Evolutionary conservation across 148 eudicot genomes (phyloP).

Genomic region (Hydrangea macrophylla): DNA sequence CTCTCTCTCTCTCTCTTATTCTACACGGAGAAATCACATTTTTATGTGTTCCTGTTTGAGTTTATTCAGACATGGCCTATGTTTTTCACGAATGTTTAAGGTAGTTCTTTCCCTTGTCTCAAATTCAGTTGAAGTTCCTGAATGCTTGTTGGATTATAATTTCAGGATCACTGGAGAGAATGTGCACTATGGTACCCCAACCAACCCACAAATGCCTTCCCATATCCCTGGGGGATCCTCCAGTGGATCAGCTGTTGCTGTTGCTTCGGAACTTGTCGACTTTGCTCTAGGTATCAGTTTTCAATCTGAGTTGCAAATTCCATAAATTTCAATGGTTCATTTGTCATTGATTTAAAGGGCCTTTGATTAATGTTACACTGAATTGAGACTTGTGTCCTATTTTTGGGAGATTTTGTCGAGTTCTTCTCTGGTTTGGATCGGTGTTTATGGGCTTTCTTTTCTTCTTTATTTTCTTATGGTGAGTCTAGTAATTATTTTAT

Average conservation of each 20-base stretch:
- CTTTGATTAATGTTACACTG: neutral
- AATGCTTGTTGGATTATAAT: slow-evolving; percentile 22
- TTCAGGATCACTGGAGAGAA: slow-evolving; percentile 86
- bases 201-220: slow-evolving; percentile 64
- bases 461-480: too few relatives aligned
- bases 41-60: neutral
- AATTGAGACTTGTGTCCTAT: neutral
- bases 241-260: slow-evolving; percentile 95
- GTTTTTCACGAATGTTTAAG: neutral
- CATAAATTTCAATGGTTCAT: too few relatives aligned
- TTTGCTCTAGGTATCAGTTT: slow-evolving; percentile 70
- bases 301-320: neutral
- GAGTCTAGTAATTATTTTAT: too few relatives aligned
- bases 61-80: neutral
- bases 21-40: neutral
- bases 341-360: neutral
- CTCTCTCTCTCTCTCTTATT: neutral
- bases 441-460: too few relatives aligned
- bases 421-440: too few relatives aligned
- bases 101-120: too few relatives aligned
- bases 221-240: slow-evolving; percentile 86
- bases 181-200: slow-evolving; percentile 72
- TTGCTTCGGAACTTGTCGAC: slow-evolving; percentile 72
- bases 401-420: neutral
- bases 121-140: neutral